Percentiles rank a stretch among this genome's conserved stretches.
These are phyloP conservation scores for Sorghum bicolor DNA, from an alignment of 176 grass and related monocot genomes.

Conservation along the genomic window Sorghum_bicolor_NCBIv3 NC_012879.2:56953501-56954000, in stretches of 20 bases:
- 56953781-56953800: slow-evolving; percentile 54
- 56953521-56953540: slow-evolving; percentile 52
- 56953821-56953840: slow-evolving; percentile 54
- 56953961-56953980: slow-evolving; percentile 43
- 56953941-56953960: slow-evolving; percentile 52
- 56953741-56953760: slow-evolving; percentile 51
- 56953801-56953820: slow-evolving; percentile 65
- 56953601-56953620: slow-evolving; percentile 63
- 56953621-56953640: slow-evolving; percentile 55
- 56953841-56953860: slow-evolving; percentile 48
- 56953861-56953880: slow-evolving; percentile 48
- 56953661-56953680: slow-evolving; percentile 52
- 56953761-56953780: slow-evolving; percentile 45
- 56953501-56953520: slow-evolving; percentile 59
- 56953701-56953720: slow-evolving; percentile 56
- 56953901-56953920: slow-evolving; percentile 54
- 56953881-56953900: slow-evolving; percentile 68
- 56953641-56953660: slow-evolving; percentile 50
- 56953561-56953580: slow-evolving; percentile 55
- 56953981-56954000: slow-evolving; percentile 55
- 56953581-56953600: slow-evolving; percentile 51
- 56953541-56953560: slow-evolving; percentile 30
- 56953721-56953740: slow-evolving; percentile 55
- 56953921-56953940: slow-evolving; percentile 61
- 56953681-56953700: slow-evolving; percentile 57